Evolutionary conservation across 805 yeast genomes (phyloP).

Genomic region (Metschnikowia cerradonensis): DNA sequence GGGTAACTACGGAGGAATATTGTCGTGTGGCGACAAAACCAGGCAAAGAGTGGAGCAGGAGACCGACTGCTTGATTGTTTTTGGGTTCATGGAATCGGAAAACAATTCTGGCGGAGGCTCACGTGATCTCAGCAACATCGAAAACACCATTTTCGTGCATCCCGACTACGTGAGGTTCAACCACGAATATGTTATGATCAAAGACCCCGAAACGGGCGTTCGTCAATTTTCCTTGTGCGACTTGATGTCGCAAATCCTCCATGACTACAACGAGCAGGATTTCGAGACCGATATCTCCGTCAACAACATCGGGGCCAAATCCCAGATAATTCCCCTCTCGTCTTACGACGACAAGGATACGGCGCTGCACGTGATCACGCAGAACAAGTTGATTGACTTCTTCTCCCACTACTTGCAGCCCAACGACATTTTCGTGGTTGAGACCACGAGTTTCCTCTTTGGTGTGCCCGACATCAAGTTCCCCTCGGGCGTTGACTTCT

Average conservation of each 20-base stretch:
- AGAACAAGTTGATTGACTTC: conserved; percentile 32
- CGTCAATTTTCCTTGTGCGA: conserved; percentile 28
- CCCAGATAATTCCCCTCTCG: conserved; percentile 10
- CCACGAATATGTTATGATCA: conserved; percentile 22
- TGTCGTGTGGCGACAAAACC: conserved; percentile 30
- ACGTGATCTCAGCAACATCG: conserved; percentile 19
- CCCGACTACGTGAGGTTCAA: conserved; percentile 41
- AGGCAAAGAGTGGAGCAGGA: conserved; percentile 29
- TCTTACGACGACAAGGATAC: conserved; percentile 5
- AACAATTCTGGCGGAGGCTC: conserved; percentile 27
- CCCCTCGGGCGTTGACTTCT: conserved; percentile 47
- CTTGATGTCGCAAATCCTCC: conserved; percentile 30
- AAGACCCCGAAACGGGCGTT: conserved; percentile 19
- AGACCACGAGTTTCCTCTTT: conserved; percentile 81
- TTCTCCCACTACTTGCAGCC: conserved; percentile 40
- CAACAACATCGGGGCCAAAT: conserved; percentile 18
- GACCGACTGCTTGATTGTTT: conserved; percentile 64
- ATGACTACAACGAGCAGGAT: neutral
- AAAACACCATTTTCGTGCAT: conserved; percentile 32
- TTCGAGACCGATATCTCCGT: conserved; percentile 15
- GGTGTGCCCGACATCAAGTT: conserved; percentile 65
- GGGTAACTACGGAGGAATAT: conserved; percentile 70
- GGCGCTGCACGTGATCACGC: conserved; percentile 20
- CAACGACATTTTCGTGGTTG: conserved; percentile 70
- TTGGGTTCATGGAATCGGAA: conserved; percentile 56